Conservation (phyloP, 2,329 filamentous ascomycete species). For the Mycogone perniciosa region DNA sequence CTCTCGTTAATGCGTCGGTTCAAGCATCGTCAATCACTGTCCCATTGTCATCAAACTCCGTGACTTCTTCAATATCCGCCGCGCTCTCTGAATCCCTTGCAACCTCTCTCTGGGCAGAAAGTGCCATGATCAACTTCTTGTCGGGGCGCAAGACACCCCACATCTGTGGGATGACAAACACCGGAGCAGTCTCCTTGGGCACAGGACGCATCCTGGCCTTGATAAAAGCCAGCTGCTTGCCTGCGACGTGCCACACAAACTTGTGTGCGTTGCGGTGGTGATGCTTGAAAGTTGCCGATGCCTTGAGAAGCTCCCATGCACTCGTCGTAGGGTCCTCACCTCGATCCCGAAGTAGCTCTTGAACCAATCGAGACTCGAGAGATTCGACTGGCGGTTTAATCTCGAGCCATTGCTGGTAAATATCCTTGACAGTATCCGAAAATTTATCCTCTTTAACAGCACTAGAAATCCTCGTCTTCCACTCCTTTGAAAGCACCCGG, state of each 20-base stretch:
- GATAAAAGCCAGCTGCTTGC: constrained; percentile 41
- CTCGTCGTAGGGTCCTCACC: constrained; percentile 23
- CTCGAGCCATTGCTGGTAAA: constrained; percentile 36
- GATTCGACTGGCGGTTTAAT: constrained; percentile 32
- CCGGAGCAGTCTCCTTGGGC: constrained; percentile 13
- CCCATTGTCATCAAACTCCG: constrained; percentile 24
- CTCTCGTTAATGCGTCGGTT: neutral
- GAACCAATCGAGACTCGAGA: constrained; percentile 21
- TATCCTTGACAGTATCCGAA: constrained; percentile 24
- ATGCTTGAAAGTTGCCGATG: constrained; percentile 41
- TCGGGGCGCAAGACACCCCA: constrained; percentile 33
- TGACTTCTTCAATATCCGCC: constrained; percentile 21
- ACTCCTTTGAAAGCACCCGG: constrained; percentile 22
- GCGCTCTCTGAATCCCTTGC: constrained; percentile 19
- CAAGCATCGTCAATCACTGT: constrained; percentile 25
- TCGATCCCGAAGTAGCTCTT: constrained; percentile 23
- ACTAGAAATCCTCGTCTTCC: constrained; percentile 24
- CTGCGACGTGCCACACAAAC: constrained; percentile 44
- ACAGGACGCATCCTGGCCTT: constrained; percentile 31
- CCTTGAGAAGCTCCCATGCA: constrained; percentile 45
- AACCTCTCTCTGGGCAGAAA: constrained; percentile 16
- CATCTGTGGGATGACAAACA: constrained; percentile 31
- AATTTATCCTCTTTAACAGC: constrained; percentile 15
- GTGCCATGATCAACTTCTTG: constrained; percentile 21
- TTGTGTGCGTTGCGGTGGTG: constrained; percentile 20